Evolutionary conservation across 1,139 yeast genomes (phyloP).

Genomic region (Magnusiomyces starmeri): DNA sequence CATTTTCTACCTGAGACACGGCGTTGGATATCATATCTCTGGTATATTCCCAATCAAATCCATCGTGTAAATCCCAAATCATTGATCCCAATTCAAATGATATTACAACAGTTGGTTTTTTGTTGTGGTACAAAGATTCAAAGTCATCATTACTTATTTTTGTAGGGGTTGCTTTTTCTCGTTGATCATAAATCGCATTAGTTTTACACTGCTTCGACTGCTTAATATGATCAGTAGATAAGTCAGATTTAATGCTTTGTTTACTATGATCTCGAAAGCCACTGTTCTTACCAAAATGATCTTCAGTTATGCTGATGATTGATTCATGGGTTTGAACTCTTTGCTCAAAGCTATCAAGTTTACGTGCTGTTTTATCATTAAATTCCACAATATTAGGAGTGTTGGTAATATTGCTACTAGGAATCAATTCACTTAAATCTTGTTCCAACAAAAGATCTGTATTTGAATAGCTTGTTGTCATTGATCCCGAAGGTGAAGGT

Average conservation of each 20-base stretch:
- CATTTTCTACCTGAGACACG: constrained; percentile 51
- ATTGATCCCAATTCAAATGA: constrained; percentile 18
- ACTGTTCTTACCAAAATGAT: constrained; percentile 38
- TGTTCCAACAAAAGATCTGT: constrained; percentile 33
- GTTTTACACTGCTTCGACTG: neutral
- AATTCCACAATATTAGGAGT: constrained; percentile 12
- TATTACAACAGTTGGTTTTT: constrained; percentile 1
- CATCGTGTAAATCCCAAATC: constrained; percentile 65
- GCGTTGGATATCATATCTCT: constrained; percentile 58
- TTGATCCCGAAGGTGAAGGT: constrained; percentile 19
- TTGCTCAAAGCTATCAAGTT: constrained; percentile 23
- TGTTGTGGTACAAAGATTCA: neutral
- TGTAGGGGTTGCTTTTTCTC: neutral
- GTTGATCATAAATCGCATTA: neutral
- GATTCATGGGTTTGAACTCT: constrained; percentile 29
- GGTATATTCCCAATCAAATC: constrained; percentile 87
- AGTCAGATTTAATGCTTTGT: neutral
- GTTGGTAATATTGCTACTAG: constrained; percentile 16
- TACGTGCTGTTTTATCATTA: constrained; percentile 11
- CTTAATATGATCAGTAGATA: neutral
- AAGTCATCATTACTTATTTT: neutral
- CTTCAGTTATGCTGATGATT: constrained; percentile 37
- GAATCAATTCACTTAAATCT: constrained; percentile 30
- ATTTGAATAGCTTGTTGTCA: constrained; percentile 21
- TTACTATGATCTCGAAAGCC: neutral